Percentiles rank a stretch among this genome's conserved stretches.
These are phyloP conservation scores for Talaromyces adpressus DNA, from an alignment of 495 filamentous ascomycete species.

Conservation along the genomic window DNA sequence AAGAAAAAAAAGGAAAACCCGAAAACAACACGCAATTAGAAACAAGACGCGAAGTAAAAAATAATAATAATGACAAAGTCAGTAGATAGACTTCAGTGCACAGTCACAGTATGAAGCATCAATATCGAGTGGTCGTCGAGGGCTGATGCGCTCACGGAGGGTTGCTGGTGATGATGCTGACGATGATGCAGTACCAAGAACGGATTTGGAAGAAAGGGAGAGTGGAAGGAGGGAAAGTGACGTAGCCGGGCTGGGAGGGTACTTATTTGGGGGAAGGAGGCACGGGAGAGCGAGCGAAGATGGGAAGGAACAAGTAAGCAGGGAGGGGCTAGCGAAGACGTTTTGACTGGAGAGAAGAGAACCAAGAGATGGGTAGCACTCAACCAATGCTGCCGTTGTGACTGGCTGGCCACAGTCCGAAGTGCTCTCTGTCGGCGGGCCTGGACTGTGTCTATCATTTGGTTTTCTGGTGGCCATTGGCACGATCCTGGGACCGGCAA, in stretches of 20 bases:
- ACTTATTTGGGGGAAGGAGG: constrained; percentile 18
- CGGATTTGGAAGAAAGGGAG: constrained; percentile 10
- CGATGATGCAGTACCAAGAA: constrained; percentile 10
- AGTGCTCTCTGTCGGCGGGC: neutral
- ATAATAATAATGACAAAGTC: neutral
- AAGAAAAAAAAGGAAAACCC: constrained; percentile 10
- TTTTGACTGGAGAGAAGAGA: neutral
- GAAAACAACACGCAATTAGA: constrained; percentile 1
- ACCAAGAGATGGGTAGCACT: neutral
- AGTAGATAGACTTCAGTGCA: neutral
- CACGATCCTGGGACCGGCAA: neutral
- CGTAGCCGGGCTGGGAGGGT: constrained; percentile 26
- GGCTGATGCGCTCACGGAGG: neutral
- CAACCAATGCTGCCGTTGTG: neutral
- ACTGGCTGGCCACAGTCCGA: neutral
- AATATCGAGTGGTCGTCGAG: neutral
- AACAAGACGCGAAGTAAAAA: neutral
- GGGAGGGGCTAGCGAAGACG: neutral
- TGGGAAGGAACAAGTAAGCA: neutral
- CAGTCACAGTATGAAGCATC: neutral
- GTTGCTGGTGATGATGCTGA: neutral
- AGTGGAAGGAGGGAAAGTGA: constrained; percentile 24
- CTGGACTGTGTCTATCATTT: neutral
- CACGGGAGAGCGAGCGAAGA: constrained; percentile 17
- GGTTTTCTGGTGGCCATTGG: neutral